A percentile compares a stretch with the other conserved stretches of the same genome.
phyloP scores from a whole-genome alignment of 2,329 filamentous ascomycete genomes.

The Penicillium occitanis region DNA sequence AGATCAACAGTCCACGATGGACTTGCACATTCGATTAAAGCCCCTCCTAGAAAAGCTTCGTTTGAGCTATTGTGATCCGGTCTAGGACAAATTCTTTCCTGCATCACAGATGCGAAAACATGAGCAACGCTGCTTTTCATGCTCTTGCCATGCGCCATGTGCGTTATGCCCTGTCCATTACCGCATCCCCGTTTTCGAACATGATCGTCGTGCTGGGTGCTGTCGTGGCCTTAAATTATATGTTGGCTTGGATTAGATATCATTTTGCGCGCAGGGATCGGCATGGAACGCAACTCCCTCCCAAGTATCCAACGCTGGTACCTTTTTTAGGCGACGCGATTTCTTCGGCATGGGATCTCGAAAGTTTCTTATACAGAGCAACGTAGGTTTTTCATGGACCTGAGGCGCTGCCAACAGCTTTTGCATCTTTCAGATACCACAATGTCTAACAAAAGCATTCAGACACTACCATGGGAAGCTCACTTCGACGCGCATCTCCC shows the following conservation, averaged over 20 bases:
- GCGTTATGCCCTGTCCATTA: not conserved
- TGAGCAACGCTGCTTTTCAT: not conserved
- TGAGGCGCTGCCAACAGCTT: no score
- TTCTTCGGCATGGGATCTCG: not conserved
- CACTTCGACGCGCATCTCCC: constrained; percentile 3
- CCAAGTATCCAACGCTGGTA: not conserved
- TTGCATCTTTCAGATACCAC: not conserved
- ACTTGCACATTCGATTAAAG: not conserved
- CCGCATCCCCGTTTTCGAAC: not conserved
- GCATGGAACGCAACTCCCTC: not conserved
- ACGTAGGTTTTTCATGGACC: not conserved
- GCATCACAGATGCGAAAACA: not conserved
- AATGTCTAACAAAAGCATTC: not conserved
- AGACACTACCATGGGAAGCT: not conserved
- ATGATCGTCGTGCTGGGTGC: not conserved
- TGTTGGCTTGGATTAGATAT: not conserved
- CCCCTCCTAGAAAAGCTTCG: not conserved
- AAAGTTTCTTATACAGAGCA: not conserved
- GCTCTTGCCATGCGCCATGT: not conserved
- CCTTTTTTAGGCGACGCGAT: not conserved
- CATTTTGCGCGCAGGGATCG: not conserved
- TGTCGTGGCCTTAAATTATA: not conserved
- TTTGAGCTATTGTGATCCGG: not conserved
- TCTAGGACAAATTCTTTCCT: not conserved
- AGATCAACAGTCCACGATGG: not conserved